A percentile compares a stretch with the other conserved stretches of the same genome.
These are phyloP conservation scores for Microdochium paspali DNA, from an alignment of 2,329 filamentous ascomycete species.

Conservation along the genomic window DNA sequence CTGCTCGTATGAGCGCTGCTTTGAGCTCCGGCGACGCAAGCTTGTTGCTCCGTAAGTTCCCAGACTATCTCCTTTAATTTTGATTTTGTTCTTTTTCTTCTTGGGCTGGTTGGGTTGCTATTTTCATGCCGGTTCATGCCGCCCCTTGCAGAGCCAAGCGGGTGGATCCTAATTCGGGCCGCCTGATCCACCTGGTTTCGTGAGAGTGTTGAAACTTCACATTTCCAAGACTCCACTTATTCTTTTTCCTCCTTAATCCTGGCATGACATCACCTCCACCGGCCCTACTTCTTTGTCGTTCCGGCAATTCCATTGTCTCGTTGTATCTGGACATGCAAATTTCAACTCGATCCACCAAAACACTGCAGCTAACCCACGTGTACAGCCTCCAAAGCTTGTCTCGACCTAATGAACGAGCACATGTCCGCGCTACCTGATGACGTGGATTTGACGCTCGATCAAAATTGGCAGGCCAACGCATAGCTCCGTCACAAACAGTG, in stretches of 20 bases:
- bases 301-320: conserved; percentile 3
- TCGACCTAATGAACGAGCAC: conserved; percentile 21
- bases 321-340: background rate
- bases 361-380: conserved; percentile 1
- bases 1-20: conserved; percentile 36
- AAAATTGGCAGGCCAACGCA: background rate
- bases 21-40: conserved; percentile 29
- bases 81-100: conserved; percentile 1
- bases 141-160: background rate
- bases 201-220: background rate
- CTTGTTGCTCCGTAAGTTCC: conserved; percentile 33
- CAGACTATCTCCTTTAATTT: background rate
- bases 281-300: background rate
- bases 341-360: too few relatives aligned
- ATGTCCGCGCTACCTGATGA: conserved; percentile 18
- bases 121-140: background rate
- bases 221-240: background rate
- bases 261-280: background rate
- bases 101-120: background rate
- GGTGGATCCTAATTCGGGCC: background rate
- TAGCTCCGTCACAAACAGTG: background rate
- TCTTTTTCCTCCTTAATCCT: background rate
- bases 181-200: background rate
- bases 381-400: conserved; percentile 20
- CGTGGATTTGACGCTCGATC: conserved; percentile 9